These are phyloP conservation scores for Santalum album DNA, from an alignment of 164 flowering plant genomes.

Conservation along the genomic window DNA sequence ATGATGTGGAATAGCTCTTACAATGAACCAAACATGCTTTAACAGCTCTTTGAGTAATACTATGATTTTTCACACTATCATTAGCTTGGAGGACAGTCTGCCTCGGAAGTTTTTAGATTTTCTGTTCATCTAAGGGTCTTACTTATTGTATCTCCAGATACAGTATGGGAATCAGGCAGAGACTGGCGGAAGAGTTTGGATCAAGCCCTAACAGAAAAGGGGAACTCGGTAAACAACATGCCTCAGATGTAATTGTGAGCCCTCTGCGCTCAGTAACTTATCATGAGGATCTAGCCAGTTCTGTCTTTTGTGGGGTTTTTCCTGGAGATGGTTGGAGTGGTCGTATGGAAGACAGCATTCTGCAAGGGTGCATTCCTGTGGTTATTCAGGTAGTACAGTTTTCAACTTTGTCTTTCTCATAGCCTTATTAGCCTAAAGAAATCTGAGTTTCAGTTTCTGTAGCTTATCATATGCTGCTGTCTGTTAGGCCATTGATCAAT, in stretches of 20 bases:
- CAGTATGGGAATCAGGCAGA: slow-evolving; percentile 98
- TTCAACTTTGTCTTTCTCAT: background rate
- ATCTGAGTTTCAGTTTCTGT: background rate
- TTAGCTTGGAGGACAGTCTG: background rate
- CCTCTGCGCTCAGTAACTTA: slow-evolving; percentile 58
- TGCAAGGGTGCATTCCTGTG: slow-evolving; percentile 97
- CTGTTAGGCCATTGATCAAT: background rate
- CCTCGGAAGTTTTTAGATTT: background rate
- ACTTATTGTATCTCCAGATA: slow-evolving; percentile 42
- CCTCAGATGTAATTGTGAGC: slow-evolving; percentile 72
- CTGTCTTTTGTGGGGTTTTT: slow-evolving; percentile 85
- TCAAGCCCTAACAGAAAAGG: slow-evolving; percentile 85
- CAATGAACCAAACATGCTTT: too few species aligned
- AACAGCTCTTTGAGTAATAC: slow-evolving; percentile 6
- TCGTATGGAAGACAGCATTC: slow-evolving; percentile 91
- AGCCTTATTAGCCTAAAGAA: background rate
- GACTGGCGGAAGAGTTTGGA: slow-evolving; percentile 81
- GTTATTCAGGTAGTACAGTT: slow-evolving; percentile 68
- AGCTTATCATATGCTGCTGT: background rate
- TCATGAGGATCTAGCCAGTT: slow-evolving; percentile 55
- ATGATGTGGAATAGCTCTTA: too few species aligned
- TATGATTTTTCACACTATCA: background rate
- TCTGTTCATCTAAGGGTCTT: slow-evolving; percentile 5
- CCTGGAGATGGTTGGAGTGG: slow-evolving; percentile 99
- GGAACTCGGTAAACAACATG: slow-evolving; percentile 81